Conservation (phyloP, 176 grass and related monocot species). For the Hordeum marinum region DNA sequence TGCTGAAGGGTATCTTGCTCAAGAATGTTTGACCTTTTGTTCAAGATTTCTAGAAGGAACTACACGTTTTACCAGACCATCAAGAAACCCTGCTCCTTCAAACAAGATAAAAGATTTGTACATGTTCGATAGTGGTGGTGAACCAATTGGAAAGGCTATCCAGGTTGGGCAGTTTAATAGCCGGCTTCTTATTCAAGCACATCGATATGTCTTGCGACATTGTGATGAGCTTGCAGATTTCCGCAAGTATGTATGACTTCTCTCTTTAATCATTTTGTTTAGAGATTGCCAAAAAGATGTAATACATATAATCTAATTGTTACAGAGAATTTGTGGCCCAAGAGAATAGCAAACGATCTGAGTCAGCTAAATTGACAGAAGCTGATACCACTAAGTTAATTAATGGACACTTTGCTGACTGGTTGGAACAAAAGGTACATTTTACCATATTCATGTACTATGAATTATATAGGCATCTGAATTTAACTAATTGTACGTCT, state of each 20-base stretch:
- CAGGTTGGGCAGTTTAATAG: neutral
- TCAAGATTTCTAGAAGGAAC: constrained; percentile 1
- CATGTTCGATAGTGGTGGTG: neutral
- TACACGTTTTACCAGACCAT: neutral
- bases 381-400: neutral
- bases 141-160: neutral
- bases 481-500: neutral
- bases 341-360: neutral
- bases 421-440: neutral
- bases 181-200: neutral
- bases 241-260: too few species aligned
- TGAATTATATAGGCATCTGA: neutral
- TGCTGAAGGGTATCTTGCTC: constrained; percentile 13
- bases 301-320: too few species aligned
- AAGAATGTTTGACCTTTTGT: constrained; percentile 27
- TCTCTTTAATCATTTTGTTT: too few species aligned
- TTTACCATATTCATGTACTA: neutral
- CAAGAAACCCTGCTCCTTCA: neutral
- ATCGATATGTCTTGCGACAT: neutral
- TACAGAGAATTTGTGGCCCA: neutral
- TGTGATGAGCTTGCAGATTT: too few species aligned
- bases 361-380: neutral
- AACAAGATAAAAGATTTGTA: neutral
- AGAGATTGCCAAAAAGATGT: too few species aligned
- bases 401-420: neutral